phyloP scores from a whole-genome alignment of 192 early-diverging fungal genomes.

The Entophlyctis helioformis region DNA sequence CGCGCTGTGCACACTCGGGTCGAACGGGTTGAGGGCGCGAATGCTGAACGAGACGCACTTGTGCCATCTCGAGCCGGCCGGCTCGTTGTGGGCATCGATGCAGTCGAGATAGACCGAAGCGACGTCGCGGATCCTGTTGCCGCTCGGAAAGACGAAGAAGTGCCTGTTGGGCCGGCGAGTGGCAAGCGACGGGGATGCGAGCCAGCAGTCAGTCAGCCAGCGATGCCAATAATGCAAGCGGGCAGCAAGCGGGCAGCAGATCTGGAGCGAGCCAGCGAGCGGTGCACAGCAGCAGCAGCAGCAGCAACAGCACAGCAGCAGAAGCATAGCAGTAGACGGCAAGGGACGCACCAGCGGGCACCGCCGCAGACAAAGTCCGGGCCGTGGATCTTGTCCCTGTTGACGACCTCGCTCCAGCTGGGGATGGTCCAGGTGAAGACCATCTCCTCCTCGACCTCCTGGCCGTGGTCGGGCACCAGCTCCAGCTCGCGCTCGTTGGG shows the following conservation, averaged over 20 bases:
- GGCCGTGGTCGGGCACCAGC: constrained; percentile 6
- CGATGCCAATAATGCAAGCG: no score
- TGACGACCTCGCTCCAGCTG: constrained; percentile 10
- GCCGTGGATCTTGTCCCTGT: constrained; percentile 17
- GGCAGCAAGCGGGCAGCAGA: no score
- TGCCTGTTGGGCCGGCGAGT: constrained; percentile 38
- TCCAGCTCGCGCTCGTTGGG: no score
- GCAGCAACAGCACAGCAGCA: neutral
- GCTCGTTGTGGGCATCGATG: constrained; percentile 46
- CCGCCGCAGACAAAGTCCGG: constrained; percentile 27
- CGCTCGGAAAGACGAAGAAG: constrained; percentile 79
- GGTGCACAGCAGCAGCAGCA: neutral
- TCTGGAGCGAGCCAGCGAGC: no score
- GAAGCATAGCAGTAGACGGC: neutral
- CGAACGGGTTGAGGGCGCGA: constrained; percentile 58
- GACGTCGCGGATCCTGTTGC: constrained; percentile 59
- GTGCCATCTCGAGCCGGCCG: constrained; percentile 54
- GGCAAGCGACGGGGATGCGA: neutral
- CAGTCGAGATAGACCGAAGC: constrained; percentile 82
- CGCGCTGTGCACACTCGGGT: constrained; percentile 30
- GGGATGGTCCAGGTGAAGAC: constrained; percentile 22
- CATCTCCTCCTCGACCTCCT: constrained; percentile 4
- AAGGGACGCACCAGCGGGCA: constrained; percentile 16
- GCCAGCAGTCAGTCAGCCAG: neutral
- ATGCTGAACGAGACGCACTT: constrained; percentile 73